phyloP scores from a whole-genome alignment of 2,329 filamentous ascomycete genomes.

The Arthrobotrys conoides region DNA sequence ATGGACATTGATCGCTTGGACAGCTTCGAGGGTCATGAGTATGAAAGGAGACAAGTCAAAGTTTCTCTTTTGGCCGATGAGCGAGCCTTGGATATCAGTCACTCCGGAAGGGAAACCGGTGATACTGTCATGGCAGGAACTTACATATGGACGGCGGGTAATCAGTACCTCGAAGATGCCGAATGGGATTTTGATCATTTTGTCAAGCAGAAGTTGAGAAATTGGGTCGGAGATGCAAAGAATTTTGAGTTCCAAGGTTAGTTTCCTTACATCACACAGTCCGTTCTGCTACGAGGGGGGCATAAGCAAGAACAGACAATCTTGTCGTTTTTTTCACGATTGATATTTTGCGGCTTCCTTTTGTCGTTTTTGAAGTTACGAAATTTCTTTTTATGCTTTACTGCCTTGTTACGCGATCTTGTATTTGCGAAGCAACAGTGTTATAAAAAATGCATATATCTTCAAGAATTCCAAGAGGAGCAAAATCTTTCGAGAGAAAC shows the following conservation, averaged over 20 bases:
- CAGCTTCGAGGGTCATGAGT: constrained; percentile 84
- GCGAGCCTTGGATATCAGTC: constrained; percentile 66
- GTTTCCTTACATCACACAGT: constrained; percentile 32
- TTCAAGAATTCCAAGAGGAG: constrained; percentile 49
- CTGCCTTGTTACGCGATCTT: constrained; percentile 52
- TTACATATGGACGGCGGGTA: constrained; percentile 75
- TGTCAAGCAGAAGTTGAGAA: constrained; percentile 78
- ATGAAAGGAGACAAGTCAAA: constrained; percentile 72
- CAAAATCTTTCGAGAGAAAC: constrained; percentile 50
- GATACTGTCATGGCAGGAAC: constrained; percentile 73
- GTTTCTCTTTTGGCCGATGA: constrained; percentile 67
- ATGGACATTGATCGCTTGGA: constrained; percentile 83
- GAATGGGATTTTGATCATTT: constrained; percentile 95
- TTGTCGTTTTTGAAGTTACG: constrained; percentile 31
- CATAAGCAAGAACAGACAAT: constrained; percentile 30
- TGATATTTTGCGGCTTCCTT: constrained; percentile 25
- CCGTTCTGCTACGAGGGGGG: constrained; percentile 21
- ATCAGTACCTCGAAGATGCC: constrained; percentile 74
- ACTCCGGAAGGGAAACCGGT: constrained; percentile 64
- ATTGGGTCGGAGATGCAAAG: constrained; percentile 70
- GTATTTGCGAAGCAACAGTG: constrained; percentile 51
- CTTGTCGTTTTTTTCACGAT: constrained; percentile 33
- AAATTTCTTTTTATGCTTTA: constrained; percentile 48
- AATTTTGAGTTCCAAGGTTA: constrained; percentile 61
- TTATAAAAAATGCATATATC: constrained; percentile 41